A percentile compares a stretch with the other conserved stretches of the same genome.
Evolutionary conservation across 1,139 yeast genomes (phyloP).

Genomic region (Pichia kudriavzevii): DNA sequence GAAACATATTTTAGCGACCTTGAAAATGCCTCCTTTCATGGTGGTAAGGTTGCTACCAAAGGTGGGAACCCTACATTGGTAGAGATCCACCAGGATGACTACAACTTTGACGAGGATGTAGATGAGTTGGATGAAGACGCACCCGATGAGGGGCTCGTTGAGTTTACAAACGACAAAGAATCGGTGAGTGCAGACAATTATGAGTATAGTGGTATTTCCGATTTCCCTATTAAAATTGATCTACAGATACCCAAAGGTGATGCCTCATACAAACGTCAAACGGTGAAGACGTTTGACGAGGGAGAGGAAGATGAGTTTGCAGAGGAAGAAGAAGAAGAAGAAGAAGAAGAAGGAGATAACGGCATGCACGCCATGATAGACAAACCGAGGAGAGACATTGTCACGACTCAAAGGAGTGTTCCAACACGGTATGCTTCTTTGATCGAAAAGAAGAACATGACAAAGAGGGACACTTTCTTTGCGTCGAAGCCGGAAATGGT

Average conservation of each 20-base stretch:
- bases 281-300: neutral
- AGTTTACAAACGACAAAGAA: too few relatives aligned
- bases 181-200: too few relatives aligned
- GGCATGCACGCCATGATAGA: neutral
- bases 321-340: slow-evolving; percentile 7
- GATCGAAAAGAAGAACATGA: slow-evolving; percentile 9
- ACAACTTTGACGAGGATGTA: slow-evolving; percentile 37
- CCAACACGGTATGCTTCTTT: slow-evolving; percentile 15
- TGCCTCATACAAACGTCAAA: neutral
- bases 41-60: slow-evolving; percentile 55
- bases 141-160: too few relatives aligned
- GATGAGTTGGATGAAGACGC: slow-evolving; percentile 1
- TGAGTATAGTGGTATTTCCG: too few relatives aligned
- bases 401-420: slow-evolving; percentile 1
- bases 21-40: slow-evolving; percentile 49
- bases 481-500: slow-evolving; percentile 1
- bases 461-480: neutral
- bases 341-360: slow-evolving; percentile 5
- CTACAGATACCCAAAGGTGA: slow-evolving; percentile 11
- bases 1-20: slow-evolving; percentile 49
- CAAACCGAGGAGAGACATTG: neutral
- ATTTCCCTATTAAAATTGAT: slow-evolving; percentile 5
- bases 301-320: too few relatives aligned
- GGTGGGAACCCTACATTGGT: slow-evolving; percentile 59
- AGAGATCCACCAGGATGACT: slow-evolving; percentile 45